A percentile compares a stretch with the other conserved stretches of the same genome.
phyloP scores from a whole-genome alignment of 495 filamentous ascomycete genomes.

The Aspergillus bertholletiae region DNA sequence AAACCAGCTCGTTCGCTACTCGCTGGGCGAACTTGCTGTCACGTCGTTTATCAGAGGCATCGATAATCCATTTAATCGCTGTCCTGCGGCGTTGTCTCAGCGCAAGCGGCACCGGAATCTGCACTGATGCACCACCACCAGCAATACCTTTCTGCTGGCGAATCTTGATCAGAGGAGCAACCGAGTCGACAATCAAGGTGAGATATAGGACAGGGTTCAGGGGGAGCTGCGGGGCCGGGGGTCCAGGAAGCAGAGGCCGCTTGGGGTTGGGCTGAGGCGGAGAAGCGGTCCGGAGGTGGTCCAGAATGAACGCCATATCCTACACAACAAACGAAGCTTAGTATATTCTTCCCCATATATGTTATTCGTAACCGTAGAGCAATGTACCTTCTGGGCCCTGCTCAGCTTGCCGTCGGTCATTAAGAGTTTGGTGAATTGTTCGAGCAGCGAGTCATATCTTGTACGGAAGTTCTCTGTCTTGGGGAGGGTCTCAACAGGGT shows the following conservation, averaged over 20 bases:
- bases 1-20: constrained; percentile 82
- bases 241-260: constrained; percentile 68
- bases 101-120: constrained; percentile 73
- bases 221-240: constrained; percentile 69
- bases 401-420: constrained; percentile 88
- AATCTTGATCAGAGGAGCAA: constrained; percentile 85
- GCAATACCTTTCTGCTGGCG: constrained; percentile 69
- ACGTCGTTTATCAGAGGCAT: constrained; percentile 67
- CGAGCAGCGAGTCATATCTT: constrained; percentile 76
- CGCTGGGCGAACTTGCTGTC: constrained; percentile 67
- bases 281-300: constrained; percentile 79
- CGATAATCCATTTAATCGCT: constrained; percentile 85
- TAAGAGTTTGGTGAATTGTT: constrained; percentile 82
- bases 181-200: constrained; percentile 86
- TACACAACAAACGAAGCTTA: constrained; percentile 28
- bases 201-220: constrained; percentile 76
- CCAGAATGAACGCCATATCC: constrained; percentile 83
- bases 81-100: constrained; percentile 69
- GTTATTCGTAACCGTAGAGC: no score
- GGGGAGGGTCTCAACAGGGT: constrained; percentile 62
- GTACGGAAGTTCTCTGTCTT: constrained; percentile 61
- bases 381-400: constrained; percentile 72
- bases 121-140: constrained; percentile 80
- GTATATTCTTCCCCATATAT: no score
- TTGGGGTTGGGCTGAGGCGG: constrained; percentile 66